Conservation (phyloP, 116 monocot species). For the Posidonia oceanica region DNA sequence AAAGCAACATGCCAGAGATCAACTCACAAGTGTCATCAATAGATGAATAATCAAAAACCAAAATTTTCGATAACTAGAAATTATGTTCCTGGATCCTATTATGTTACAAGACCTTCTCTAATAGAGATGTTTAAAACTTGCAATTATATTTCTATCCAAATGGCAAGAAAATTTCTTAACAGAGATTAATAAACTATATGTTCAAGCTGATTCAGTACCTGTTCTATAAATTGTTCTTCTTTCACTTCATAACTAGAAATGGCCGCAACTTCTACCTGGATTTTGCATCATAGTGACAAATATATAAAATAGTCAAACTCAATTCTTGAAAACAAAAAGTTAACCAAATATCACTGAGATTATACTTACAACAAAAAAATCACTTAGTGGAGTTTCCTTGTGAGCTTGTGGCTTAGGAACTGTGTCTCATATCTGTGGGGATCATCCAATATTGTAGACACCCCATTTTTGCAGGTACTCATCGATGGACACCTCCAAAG, state of each 20-base stretch:
- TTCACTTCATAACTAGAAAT: conserved; percentile 93
- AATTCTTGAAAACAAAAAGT: not conserved
- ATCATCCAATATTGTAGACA: not conserved
- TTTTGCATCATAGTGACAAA: conserved; percentile 3
- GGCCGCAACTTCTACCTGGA: conserved; percentile 80
- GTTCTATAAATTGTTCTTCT: conserved; percentile 88
- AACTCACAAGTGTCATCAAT: not conserved
- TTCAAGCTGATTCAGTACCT: conserved; percentile 28
- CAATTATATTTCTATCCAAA: not conserved
- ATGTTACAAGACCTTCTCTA: no score
- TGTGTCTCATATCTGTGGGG: conserved; percentile 75
- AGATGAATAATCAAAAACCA: not conserved
- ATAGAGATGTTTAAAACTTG: no score
- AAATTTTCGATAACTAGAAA: no score
- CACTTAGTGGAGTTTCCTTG: conserved; percentile 78
- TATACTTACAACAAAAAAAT: conserved; percentile 84
- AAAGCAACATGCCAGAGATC: not conserved
- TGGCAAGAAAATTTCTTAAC: not conserved
- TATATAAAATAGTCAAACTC: not conserved
- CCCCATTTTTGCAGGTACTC: no score
- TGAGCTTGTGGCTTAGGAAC: conserved; percentile 81
- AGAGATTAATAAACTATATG: not conserved
- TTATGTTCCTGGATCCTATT: no score
- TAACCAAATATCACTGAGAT: not conserved
- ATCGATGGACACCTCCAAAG: no score